Evolutionary conservation across 2,329 filamentous ascomycete genomes (phyloP), one percentile per base, ranked within the genome.

Genomic region (Monosporascus sp.): DNA sequence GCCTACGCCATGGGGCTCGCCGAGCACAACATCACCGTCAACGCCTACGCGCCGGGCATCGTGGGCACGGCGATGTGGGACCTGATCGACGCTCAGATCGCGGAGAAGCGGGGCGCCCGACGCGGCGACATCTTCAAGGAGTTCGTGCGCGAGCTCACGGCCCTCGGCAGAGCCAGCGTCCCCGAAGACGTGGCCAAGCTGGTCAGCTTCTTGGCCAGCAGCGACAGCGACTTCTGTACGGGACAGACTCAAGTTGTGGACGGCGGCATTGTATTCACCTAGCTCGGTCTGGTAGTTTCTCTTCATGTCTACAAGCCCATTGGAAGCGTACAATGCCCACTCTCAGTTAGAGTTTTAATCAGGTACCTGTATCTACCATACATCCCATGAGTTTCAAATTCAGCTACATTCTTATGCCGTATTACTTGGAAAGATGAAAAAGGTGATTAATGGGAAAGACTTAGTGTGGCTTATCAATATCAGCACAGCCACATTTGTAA

Each of bases 41-140:
- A 88, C 59, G 78, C 79, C 0, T 88, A 87, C 60, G 84, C 82
- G 0, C 85, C 85, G 0, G 86, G 86, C 0, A 86, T 88, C 48
- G 83, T 88, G 0, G 82, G 78, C 0, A 87, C 84, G 0, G 72
- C 74, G 0, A 88, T 88, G 84, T 88, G 85, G 85, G 84, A 87
- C 46, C 63, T 81, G 2, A 87, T 88, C 51, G 86, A 88, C 55
- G 78, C 81, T 57, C 78, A 78, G 53, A 57, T 86, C 35, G 81
- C 77, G 1, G 74, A 79, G 63, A 74, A 74, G 53, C 72, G 68
- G 1, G 82, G 79, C 0, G 69, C 71, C 0, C 68, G 74, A 60
- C 79, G 76, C 59, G 79, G 79, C 2, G 76, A 79, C 24, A 78
- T 75, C 16, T 79, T 85, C 52, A 76, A 78, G 64, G 80, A 81